Evolutionary conservation across 176 grass and related monocot genomes (phyloP), one percentile per base, ranked within the genome.

Genomic region (Carex littledalei): DNA sequence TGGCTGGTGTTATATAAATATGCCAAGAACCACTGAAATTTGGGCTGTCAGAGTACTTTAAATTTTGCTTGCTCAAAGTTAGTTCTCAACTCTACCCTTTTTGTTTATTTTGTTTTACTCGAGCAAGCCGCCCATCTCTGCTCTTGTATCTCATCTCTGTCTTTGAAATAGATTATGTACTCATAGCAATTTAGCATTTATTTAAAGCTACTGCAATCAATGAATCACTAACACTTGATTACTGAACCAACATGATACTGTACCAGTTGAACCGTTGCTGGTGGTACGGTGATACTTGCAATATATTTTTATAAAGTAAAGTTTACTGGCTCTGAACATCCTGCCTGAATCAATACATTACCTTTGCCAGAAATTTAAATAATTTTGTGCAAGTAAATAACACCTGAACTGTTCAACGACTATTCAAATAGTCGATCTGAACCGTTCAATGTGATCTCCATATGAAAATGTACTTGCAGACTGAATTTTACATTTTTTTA

Each of bases 1-100:
- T 81, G 78, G 32, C 54, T 81, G 56, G 78, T 81, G 78, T 61
- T 81, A 62, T 81, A 81, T 52, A 78, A 81, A n/a, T 61, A 81
- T 81, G 78, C 78, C 78, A 81, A 39, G 78, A 39, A 81, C 56
- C 55, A 81, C 78, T 61, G 54, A 81, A 63, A 20, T 62, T 81
- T 80, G 78, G 31, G 78, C 31, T 81, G 78, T 81, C 78, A 63
- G 37, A 81, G 52, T 63, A 39, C 56, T 58, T 80, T 81, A 81
- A 22, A 81, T 81, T 81, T 62, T 61, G 17, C 58, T 81, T 81
- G 54, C 24, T 63, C 56, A 41, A 26, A 81, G 56, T 62, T 55
- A 62, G 78, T 76, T 53, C 43, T 55, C 55, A 58, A 58, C 78
- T 81, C 58, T 81, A 39, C 78, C 31, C 35, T 81, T 81, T 63